A percentile compares a stretch with the other conserved stretches of the same genome.
phyloP scores from a whole-genome alignment of 1,139 yeast genomes.

The Lodderomyces elongisporus region DNA sequence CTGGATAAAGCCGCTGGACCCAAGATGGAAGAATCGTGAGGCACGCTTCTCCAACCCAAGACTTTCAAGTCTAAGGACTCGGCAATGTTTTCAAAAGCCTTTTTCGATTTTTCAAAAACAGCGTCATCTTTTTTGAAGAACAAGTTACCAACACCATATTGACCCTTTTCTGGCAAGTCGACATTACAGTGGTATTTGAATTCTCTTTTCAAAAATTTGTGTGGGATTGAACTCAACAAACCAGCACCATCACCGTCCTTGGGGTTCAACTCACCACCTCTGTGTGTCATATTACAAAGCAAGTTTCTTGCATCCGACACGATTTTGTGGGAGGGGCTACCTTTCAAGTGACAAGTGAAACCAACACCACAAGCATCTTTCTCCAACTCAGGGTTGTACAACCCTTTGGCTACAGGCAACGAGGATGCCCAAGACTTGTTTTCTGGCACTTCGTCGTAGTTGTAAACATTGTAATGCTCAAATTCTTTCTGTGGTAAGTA shows the following conservation, averaged over 20 bases:
- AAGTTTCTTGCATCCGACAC: slow-evolving; percentile 85
- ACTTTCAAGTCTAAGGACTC: slow-evolving; percentile 70
- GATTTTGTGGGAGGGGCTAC: slow-evolving; percentile 81
- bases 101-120: slow-evolving; percentile 61
- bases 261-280: slow-evolving; percentile 97
- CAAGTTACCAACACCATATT: slow-evolving; percentile 91
- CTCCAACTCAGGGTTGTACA: slow-evolving; percentile 90
- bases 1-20: slow-evolving; percentile 95
- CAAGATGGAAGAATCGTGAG: slow-evolving; percentile 84
- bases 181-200: slow-evolving; percentile 62
- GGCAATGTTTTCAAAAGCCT: slow-evolving; percentile 79
- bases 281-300: slow-evolving; percentile 95
- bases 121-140: slow-evolving; percentile 81
- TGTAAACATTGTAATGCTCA: slow-evolving; percentile 40
- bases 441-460: slow-evolving; percentile 70
- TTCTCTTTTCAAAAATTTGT: slow-evolving; percentile 78
- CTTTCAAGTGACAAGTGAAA: slow-evolving; percentile 92
- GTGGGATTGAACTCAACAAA: slow-evolving; percentile 88
- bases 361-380: slow-evolving; percentile 99
- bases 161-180: slow-evolving; percentile 69
- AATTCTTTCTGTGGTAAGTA: slow-evolving; percentile 41
- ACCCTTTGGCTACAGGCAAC: slow-evolving; percentile 81
- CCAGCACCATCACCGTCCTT: slow-evolving; percentile 99
- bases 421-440: slow-evolving; percentile 91
- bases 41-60: slow-evolving; percentile 94